Evolutionary conservation across 2,329 filamentous ascomycete genomes (phyloP).

Genomic region (Paecilomyces fulvus): DNA sequence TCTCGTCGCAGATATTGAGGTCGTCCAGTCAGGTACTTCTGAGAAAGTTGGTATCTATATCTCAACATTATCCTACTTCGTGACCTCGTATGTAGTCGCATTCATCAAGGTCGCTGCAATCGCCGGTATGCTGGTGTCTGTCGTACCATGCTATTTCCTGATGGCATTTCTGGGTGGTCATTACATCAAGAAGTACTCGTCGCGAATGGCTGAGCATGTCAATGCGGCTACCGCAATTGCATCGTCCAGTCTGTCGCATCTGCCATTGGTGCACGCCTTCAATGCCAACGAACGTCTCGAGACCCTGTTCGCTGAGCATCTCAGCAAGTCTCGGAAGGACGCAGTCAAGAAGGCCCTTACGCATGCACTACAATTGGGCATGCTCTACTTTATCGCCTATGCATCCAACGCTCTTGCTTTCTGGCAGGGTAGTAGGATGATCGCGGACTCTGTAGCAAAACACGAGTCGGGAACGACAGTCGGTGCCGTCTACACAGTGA

Average conservation of each 20-base stretch:
- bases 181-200: conserved; percentile 37
- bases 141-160: conserved; percentile 40
- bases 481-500: conserved; percentile 29
- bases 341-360: conserved; percentile 49
- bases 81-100: conserved; percentile 58
- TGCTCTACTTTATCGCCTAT: conserved; percentile 58
- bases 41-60: conserved; percentile 63
- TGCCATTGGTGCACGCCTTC: conserved; percentile 52
- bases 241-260: conserved; percentile 48
- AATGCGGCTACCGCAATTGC: conserved; percentile 51
- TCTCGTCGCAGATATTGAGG: conserved; percentile 57
- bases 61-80: conserved; percentile 55
- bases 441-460: conserved; percentile 31
- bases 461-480: conserved; percentile 16
- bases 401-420: conserved; percentile 57
- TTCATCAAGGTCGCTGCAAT: conserved; percentile 57
- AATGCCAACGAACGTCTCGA: conserved; percentile 37
- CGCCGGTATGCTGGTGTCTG: conserved; percentile 55
- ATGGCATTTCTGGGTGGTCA: conserved; percentile 34
- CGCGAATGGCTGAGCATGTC: conserved; percentile 40
- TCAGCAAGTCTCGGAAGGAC: conserved; percentile 42
- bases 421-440: conserved; percentile 54
- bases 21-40: conserved; percentile 58
- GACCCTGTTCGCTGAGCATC: conserved; percentile 47
- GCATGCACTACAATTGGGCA: conserved; percentile 48